Evolutionary conservation across 2,329 filamentous ascomycete genomes (phyloP).

Genomic region (Fusarium coicis): DNA sequence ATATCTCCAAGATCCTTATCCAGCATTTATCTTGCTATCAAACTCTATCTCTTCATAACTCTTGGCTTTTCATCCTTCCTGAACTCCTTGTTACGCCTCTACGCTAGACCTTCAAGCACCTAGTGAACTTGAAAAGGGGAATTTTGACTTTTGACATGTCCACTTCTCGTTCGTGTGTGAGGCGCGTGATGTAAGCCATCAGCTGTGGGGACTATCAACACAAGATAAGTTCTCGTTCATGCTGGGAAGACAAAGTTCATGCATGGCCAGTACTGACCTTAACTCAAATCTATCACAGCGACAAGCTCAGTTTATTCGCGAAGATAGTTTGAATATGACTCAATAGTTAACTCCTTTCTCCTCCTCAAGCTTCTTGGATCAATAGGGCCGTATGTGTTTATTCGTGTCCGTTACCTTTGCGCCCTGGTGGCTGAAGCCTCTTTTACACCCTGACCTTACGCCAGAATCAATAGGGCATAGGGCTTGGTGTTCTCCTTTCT

Average conservation of each 20-base stretch:
- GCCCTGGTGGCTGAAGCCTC: too few relatives aligned
- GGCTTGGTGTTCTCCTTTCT: background rate
- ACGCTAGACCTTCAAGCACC: background rate
- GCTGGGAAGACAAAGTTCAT: too few relatives aligned
- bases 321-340: rapidly evolving
- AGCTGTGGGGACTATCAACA: too few relatives aligned
- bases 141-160: background rate
- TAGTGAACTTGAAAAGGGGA: too few relatives aligned
- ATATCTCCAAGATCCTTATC: rapidly evolving
- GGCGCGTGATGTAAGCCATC: too few relatives aligned
- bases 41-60: too few relatives aligned
- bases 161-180: background rate
- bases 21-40: too few relatives aligned
- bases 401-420: too few relatives aligned
- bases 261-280: background rate
- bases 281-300: background rate
- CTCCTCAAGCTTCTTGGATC: background rate
- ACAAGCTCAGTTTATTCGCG: rapidly evolving
- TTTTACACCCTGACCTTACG: too few relatives aligned
- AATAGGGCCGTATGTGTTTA: too few relatives aligned
- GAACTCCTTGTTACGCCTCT: too few relatives aligned
- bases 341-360: too few relatives aligned
- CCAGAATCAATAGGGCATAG: background rate
- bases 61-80: rapidly evolving
- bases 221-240: background rate